Evolutionary conservation across 2,329 filamentous ascomycete species (phyloP).

Genomic region (Trichocomaceae sp.): DNA sequence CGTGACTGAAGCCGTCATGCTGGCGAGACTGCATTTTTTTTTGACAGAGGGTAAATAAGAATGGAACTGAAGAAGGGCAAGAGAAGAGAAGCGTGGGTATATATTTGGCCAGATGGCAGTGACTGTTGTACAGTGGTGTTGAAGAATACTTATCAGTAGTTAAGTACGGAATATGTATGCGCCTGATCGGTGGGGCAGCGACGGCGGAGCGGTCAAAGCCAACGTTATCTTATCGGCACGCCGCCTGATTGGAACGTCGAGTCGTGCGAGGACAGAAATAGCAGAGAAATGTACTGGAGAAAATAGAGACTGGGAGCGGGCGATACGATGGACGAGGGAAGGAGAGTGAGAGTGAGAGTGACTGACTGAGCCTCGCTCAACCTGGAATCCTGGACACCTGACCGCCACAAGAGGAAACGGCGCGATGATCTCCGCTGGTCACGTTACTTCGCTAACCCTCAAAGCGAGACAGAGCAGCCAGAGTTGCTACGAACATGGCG

Average conservation of each 20-base stretch:
- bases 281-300: neutral
- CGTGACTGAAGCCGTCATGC: slow-evolving; percentile 33
- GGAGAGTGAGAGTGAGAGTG: neutral
- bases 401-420: slow-evolving; percentile 2
- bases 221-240: slow-evolving; percentile 7
- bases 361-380: too few relatives aligned
- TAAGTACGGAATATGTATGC: neutral
- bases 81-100: neutral
- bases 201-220: slow-evolving; percentile 9
- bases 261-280: neutral
- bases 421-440: slow-evolving; percentile 4
- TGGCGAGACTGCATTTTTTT: slow-evolving; percentile 35
- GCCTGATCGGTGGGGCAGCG: slow-evolving; percentile 8
- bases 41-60: neutral
- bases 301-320: neutral
- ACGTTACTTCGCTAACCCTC: neutral
- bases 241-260: neutral
- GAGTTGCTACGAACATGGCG: neutral
- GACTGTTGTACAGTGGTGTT: neutral
- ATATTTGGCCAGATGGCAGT: neutral
- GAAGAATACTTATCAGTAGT: too few relatives aligned
- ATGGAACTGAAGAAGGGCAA: neutral
- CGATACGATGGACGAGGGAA: neutral
- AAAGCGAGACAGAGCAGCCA: neutral
- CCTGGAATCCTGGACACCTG: slow-evolving; percentile 9